Percentiles rank a stretch among this genome's conserved stretches.
Evolutionary conservation across 2,329 filamentous ascomycete species (phyloP).

Genomic region (Phoma herbarum): DNA sequence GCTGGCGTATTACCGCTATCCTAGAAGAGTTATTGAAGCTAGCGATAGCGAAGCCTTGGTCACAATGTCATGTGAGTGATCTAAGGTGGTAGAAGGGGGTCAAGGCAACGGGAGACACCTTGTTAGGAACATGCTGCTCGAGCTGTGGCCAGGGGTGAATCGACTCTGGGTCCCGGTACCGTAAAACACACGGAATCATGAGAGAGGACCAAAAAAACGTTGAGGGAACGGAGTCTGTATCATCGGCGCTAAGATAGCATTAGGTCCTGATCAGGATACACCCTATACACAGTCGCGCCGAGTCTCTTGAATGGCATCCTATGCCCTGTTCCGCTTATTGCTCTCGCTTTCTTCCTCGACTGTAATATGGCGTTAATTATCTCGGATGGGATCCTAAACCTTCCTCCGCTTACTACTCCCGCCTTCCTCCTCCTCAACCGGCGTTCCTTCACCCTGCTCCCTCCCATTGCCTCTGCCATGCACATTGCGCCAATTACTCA

Average conservation of each 20-base stretch:
- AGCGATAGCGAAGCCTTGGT: too few species aligned
- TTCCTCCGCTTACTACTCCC: constrained; percentile 43
- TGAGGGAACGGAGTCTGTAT: too few species aligned
- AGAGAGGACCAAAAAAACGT: too few species aligned
- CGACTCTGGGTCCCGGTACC: too few species aligned
- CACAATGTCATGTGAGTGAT: too few species aligned
- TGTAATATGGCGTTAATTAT: neutral
- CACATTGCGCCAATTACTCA: constrained; percentile 78
- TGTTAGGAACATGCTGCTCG: too few species aligned
- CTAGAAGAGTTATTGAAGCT: neutral
- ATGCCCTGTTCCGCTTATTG: neutral
- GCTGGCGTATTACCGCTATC: neutral
- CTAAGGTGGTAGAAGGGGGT: too few species aligned
- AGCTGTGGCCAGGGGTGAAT: too few species aligned
- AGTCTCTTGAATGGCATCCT: neutral
- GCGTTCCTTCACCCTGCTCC: constrained; percentile 44
- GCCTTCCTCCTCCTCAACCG: constrained; percentile 38
- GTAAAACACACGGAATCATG: too few species aligned
- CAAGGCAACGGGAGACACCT: too few species aligned
- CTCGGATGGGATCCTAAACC: constrained; percentile 24
- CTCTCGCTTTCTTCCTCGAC: neutral
- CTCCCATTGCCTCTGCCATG: constrained; percentile 56
- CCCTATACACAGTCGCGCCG: neutral
- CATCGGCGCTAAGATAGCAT: neutral
- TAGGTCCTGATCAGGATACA: neutral